Percentiles rank a stretch among this genome's conserved stretches.
Evolutionary conservation across 2,329 filamentous ascomycete species (phyloP).

Genomic region (Curvularia sp.): DNA sequence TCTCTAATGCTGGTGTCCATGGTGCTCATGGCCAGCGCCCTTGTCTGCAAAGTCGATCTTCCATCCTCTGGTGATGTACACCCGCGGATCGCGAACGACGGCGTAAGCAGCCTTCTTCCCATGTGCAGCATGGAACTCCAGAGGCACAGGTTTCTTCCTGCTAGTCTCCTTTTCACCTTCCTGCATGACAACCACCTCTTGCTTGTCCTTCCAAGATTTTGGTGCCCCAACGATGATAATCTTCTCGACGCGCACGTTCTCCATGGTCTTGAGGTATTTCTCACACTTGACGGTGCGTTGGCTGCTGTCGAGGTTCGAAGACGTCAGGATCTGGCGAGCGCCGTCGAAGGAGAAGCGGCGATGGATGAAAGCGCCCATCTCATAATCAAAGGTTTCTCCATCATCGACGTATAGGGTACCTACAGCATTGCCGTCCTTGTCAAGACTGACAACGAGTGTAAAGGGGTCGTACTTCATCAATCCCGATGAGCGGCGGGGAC

Average conservation of each 20-base stretch:
- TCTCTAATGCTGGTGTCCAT: conserved; percentile 35
- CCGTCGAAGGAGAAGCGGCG: conserved; percentile 74
- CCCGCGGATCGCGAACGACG: conserved; percentile 68
- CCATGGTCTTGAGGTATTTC: conserved; percentile 80
- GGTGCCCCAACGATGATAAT: conserved; percentile 84
- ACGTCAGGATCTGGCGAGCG: conserved; percentile 66
- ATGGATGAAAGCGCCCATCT: conserved; percentile 87
- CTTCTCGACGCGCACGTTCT: conserved; percentile 79
- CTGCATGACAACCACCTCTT: conserved; percentile 70
- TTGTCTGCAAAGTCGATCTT: conserved; percentile 61
- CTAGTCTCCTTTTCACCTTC: conserved; percentile 57
- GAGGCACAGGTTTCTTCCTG: conserved; percentile 58
- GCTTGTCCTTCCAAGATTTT: conserved; percentile 70
- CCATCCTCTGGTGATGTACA: conserved; percentile 70
- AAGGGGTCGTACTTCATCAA: conserved; percentile 96
- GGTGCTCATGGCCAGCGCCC: conserved; percentile 28
- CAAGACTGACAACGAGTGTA: conserved; percentile 81
- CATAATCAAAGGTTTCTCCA: conserved; percentile 88
- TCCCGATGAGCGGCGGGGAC: conserved; percentile 81
- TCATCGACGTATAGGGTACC: conserved; percentile 92
- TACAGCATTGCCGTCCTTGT: conserved; percentile 72
- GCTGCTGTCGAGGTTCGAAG: conserved; percentile 59
- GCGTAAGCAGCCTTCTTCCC: conserved; percentile 67
- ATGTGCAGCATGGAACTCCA: conserved; percentile 65
- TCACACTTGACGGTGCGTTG: conserved; percentile 69